phyloP scores from a whole-genome alignment of 192 early-diverging fungal genomes.

The Diversispora eburnea region DNA sequence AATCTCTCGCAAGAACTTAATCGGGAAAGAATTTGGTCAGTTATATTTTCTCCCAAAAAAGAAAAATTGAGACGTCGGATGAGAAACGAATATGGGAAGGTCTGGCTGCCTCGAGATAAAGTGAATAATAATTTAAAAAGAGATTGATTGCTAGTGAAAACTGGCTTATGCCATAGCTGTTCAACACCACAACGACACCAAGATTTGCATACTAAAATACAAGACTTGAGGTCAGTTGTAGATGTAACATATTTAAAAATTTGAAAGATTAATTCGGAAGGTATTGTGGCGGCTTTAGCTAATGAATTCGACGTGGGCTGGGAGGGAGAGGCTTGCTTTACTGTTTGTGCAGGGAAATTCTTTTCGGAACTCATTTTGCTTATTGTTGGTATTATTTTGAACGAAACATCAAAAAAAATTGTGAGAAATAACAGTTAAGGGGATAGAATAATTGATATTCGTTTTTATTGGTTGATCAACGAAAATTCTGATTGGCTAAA shows the following conservation, averaged over 20 bases:
- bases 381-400: neutral
- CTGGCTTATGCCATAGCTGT: constrained; percentile 52
- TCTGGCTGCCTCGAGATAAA: constrained; percentile 30
- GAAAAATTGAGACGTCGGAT: constrained; percentile 58
- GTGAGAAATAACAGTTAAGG: too few relatives aligned
- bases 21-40: constrained; percentile 35
- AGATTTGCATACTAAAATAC: constrained; percentile 47
- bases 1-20: constrained; percentile 45
- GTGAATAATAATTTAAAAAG: constrained; percentile 30
- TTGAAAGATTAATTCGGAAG: constrained; percentile 50
- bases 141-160: constrained; percentile 27
- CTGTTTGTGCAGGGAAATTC: neutral
- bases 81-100: constrained; percentile 48
- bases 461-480: too few relatives aligned
- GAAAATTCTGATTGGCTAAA: too few relatives aligned
- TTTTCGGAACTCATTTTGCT: neutral
- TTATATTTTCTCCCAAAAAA: constrained; percentile 41
- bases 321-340: neutral
- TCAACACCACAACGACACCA: constrained; percentile 57
- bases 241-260: constrained; percentile 45
- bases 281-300: constrained; percentile 34
- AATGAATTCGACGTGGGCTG: neutral
- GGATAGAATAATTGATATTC: too few relatives aligned
- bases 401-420: neutral
- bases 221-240: constrained; percentile 43